Percentiles rank a stretch among this genome's conserved stretches.
Evolutionary conservation across 2,329 filamentous ascomycete genomes (phyloP).

Genomic region (Didymella arachidicola): DNA sequence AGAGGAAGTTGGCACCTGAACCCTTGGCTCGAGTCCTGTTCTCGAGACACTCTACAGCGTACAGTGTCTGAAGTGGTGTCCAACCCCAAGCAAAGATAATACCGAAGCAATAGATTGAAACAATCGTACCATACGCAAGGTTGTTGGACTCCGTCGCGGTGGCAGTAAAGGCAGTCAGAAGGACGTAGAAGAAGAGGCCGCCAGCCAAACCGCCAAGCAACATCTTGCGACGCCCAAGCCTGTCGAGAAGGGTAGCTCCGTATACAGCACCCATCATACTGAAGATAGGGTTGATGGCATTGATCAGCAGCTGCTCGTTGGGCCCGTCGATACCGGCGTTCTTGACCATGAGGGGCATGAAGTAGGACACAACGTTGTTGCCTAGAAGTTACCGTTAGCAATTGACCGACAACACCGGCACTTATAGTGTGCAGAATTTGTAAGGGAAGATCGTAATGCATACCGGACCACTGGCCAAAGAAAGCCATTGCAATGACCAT

Average conservation of each 20-base stretch:
- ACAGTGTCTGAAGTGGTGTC: constrained; percentile 52
- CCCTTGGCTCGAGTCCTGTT: constrained; percentile 52
- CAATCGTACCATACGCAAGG: constrained; percentile 50
- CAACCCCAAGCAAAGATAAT: constrained; percentile 53
- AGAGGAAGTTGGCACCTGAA: constrained; percentile 45
- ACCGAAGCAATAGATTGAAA: constrained; percentile 53
- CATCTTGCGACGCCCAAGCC: constrained; percentile 47
- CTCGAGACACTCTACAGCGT: constrained; percentile 51
- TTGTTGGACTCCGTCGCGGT: constrained; percentile 34
- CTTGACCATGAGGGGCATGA: constrained; percentile 48
- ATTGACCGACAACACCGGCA: neutral
- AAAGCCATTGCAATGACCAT: constrained; percentile 54
- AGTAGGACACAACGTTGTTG: constrained; percentile 49
- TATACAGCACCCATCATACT: constrained; percentile 50
- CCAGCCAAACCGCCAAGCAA: constrained; percentile 49
- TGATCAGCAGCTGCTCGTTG: constrained; percentile 51
- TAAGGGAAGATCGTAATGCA: too few species aligned
- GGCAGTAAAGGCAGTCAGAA: constrained; percentile 50
- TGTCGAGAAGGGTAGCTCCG: constrained; percentile 48
- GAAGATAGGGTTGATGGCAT: constrained; percentile 54
- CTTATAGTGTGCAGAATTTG: neutral
- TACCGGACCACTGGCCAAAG: constrained; percentile 53
- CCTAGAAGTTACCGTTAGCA: constrained; percentile 29
- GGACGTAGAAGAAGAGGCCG: constrained; percentile 45
- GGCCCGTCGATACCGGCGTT: constrained; percentile 49